Percentiles rank a stretch among this genome's conserved stretches.
phyloP scores from a whole-genome alignment of 2,329 filamentous ascomycete genomes.

The Fusarium xylarioides region DNA sequence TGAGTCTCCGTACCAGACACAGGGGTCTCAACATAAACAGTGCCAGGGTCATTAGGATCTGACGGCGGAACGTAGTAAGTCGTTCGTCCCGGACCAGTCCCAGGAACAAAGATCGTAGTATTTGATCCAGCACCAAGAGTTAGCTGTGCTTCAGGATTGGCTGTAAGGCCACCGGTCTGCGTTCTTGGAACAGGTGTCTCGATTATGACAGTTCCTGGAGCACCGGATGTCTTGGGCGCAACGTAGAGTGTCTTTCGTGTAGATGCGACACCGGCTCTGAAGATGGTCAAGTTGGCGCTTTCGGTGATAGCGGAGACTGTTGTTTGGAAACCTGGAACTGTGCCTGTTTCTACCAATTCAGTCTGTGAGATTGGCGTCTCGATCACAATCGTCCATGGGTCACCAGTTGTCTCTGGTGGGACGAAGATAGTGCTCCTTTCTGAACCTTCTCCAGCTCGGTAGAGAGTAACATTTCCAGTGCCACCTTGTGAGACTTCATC shows the following conservation, averaged over 20 bases:
- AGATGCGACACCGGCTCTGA: neutral
- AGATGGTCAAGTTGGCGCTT: conserved; percentile 3
- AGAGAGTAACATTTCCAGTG: conserved; percentile 3
- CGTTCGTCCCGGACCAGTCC: neutral
- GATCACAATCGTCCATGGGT: conserved; percentile 2
- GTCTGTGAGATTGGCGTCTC: conserved; percentile 3
- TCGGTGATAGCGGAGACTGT: neutral
- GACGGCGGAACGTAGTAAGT: neutral
- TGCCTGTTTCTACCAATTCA: neutral
- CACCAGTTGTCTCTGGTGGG: neutral
- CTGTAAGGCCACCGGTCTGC: neutral
- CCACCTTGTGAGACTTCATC: neutral
- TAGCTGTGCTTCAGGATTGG: neutral
- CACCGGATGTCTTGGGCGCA: neutral
- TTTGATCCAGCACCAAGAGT: neutral
- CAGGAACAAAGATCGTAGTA: neutral
- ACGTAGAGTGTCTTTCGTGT: neutral
- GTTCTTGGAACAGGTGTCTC: neutral
- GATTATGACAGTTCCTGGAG: conserved; percentile 12
- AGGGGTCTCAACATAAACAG: conserved; percentile 1
- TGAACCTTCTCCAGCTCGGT: neutral
- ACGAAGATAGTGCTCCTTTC: neutral
- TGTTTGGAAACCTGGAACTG: conserved; percentile 1
- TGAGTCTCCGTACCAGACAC: neutral
- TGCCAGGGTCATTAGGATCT: neutral